phyloP scores from a whole-genome alignment of 2,329 filamentous ascomycete species.

The Colletotrichum musicola region DNA sequence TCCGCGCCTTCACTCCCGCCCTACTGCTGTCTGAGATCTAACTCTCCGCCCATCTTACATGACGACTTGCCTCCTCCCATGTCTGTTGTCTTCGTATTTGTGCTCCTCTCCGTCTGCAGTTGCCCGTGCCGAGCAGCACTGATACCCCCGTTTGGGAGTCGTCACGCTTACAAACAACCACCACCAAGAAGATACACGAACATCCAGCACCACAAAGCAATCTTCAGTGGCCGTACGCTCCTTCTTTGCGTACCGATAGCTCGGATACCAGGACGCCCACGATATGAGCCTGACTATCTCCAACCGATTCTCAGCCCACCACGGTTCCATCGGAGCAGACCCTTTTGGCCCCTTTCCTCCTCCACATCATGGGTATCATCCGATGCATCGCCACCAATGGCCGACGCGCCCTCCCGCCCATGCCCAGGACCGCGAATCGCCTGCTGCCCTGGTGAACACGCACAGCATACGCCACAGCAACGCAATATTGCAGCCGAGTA shows the following conservation, averaged over 20 bases:
- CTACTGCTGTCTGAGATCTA: conserved; percentile 29
- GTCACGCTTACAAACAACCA: not conserved
- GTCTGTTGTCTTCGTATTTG: conserved; percentile 4
- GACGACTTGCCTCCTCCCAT: conserved; percentile 24
- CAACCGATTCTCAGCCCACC: conserved; percentile 31
- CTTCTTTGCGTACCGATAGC: not conserved
- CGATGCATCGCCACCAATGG: conserved; percentile 37
- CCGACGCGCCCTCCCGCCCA: conserved; percentile 26
- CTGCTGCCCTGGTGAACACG: conserved; percentile 18
- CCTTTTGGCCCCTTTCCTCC: conserved; percentile 30
- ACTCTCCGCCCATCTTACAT: conserved; percentile 29
- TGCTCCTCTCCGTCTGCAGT: conserved; percentile 20
- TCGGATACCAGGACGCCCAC: conserved; percentile 2
- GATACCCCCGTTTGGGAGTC: not conserved
- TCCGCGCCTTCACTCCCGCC: conserved; percentile 11
- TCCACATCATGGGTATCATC: conserved; percentile 34
- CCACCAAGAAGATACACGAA: conserved; percentile 1
- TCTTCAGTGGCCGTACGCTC: not conserved
- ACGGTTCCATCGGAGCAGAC: conserved; percentile 32
- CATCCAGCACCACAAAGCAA: conserved; percentile 2
- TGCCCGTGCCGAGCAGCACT: conserved; percentile 15
- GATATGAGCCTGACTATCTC: conserved; percentile 38
- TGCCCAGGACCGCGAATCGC: conserved; percentile 23
- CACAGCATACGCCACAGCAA: conserved; percentile 14
- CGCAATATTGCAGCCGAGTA: conserved; percentile 4